Percentiles rank a stretch among this genome's conserved stretches.
These are phyloP conservation scores for Lentinula sp. DNA, from an alignment of 768 basidiomycete genomes.

Conservation along the genomic window DNA sequence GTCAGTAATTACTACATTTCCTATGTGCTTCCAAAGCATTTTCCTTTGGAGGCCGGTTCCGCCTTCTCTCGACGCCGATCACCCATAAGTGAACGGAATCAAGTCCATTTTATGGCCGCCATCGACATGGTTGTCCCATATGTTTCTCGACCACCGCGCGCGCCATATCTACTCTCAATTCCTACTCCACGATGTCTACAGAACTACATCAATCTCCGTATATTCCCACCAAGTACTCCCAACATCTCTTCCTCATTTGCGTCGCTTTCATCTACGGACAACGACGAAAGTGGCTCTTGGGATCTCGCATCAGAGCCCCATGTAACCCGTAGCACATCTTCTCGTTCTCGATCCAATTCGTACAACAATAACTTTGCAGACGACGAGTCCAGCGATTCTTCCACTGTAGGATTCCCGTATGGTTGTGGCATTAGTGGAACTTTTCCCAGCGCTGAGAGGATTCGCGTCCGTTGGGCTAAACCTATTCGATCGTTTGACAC, in stretches of 20 bases:
- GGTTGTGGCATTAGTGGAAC: constrained; percentile 69
- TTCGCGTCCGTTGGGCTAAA: constrained; percentile 75
- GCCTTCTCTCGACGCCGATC: constrained; percentile 30
- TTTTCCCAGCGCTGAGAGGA: constrained; percentile 70
- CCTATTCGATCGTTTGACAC: constrained; percentile 44
- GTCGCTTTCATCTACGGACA: constrained; percentile 68
- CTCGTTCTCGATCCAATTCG: constrained; percentile 49
- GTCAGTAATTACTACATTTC: constrained; percentile 75
- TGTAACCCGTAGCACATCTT: constrained; percentile 50
- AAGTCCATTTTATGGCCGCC: constrained; percentile 74
- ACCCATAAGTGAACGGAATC: constrained; percentile 55
- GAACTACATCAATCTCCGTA: constrained; percentile 67
- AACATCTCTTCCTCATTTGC: constrained; percentile 51
- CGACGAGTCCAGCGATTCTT: constrained; percentile 77
- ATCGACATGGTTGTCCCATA: constrained; percentile 75
- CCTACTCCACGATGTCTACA: constrained; percentile 75
- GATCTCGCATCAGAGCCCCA: constrained; percentile 73
- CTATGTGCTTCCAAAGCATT: constrained; percentile 68
- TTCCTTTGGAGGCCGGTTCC: constrained; percentile 31
- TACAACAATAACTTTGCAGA: constrained; percentile 66
- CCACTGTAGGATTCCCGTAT: constrained; percentile 45
- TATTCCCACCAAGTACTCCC: constrained; percentile 55
- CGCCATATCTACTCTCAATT: constrained; percentile 73
- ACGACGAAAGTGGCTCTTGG: constrained; percentile 63
- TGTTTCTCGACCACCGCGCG: constrained; percentile 57